phyloP scores from a whole-genome alignment of 2,329 filamentous ascomycete species.

The Botrytis galanthina region DNA sequence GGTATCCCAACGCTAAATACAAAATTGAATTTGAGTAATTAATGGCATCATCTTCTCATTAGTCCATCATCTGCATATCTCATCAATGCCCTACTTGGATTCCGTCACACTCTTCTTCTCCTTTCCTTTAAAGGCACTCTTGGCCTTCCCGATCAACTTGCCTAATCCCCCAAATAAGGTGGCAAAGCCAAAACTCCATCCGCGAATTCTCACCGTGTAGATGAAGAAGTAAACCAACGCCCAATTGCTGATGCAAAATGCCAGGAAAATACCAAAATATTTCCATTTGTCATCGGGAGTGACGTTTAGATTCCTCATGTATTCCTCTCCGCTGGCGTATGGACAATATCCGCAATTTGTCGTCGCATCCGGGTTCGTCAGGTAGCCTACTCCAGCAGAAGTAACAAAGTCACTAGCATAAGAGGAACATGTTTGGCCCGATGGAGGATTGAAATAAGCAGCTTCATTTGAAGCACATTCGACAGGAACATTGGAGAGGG shows the following conservation, averaged over 20 bases:
- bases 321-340: constrained; percentile 60
- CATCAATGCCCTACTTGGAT: background rate
- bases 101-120: constrained; percentile 14
- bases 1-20: background rate
- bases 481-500: constrained; percentile 52
- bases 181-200: constrained; percentile 69
- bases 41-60: background rate
- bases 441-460: constrained; percentile 63
- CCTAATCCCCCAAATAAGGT: constrained; percentile 51
- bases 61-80: background rate
- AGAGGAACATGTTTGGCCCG: constrained; percentile 59
- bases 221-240: constrained; percentile 73
- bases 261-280: constrained; percentile 69
- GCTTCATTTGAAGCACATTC: constrained; percentile 52
- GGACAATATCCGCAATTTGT: constrained; percentile 67
- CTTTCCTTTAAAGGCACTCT: constrained; percentile 31
- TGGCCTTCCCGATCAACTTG: constrained; percentile 41
- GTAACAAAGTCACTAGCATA: constrained; percentile 62
- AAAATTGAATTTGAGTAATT: background rate
- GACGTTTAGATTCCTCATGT: constrained; percentile 57
- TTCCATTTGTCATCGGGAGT: constrained; percentile 62
- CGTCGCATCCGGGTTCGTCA: constrained; percentile 59
- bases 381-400: constrained; percentile 52
- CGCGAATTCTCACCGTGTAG: constrained; percentile 66
- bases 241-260: constrained; percentile 70